Evolutionary conservation across 805 yeast species (phyloP).

Genomic region (Yarrowia porcina): DNA sequence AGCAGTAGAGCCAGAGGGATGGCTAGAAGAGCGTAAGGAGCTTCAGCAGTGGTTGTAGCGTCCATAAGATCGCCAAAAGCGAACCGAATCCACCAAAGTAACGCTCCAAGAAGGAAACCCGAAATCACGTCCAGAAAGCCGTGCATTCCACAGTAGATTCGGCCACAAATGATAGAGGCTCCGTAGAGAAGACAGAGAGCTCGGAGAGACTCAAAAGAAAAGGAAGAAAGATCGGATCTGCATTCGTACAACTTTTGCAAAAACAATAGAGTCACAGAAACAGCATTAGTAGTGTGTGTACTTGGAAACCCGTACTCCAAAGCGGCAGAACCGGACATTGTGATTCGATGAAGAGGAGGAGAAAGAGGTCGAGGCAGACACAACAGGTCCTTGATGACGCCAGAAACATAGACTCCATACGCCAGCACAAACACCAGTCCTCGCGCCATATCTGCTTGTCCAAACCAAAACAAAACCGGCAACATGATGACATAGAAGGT

Average conservation of each 20-base stretch:
- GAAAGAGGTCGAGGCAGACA: conserved; percentile 90
- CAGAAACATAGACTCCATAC: conserved; percentile 53
- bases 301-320: conserved; percentile 94
- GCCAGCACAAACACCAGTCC: conserved; percentile 68
- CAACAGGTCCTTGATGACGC: conserved; percentile 74
- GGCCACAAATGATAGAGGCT: conserved; percentile 65
- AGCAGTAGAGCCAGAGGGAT: conserved; percentile 46
- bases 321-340: conserved; percentile 86
- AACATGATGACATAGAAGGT: conserved; percentile 88
- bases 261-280: conserved; percentile 65
- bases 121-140: conserved; percentile 72
- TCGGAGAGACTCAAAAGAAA: conserved; percentile 15
- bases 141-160: conserved; percentile 97
- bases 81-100: conserved; percentile 50
- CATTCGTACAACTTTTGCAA: conserved; percentile 30
- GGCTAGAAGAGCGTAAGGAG: conserved; percentile 22
- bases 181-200: conserved; percentile 46
- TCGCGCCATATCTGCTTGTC: conserved; percentile 53
- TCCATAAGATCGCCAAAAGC: conserved; percentile 48
- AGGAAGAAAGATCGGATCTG: conserved; percentile 9
- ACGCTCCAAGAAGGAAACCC: conserved; percentile 64
- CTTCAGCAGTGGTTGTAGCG: conserved; percentile 36
- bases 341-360: conserved; percentile 87
- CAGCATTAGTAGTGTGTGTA: conserved; percentile 92
- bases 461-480: conserved; percentile 84